phyloP scores from a whole-genome alignment of 129 eudicot genomes.

The Kitagawia praeruptora region DNA sequence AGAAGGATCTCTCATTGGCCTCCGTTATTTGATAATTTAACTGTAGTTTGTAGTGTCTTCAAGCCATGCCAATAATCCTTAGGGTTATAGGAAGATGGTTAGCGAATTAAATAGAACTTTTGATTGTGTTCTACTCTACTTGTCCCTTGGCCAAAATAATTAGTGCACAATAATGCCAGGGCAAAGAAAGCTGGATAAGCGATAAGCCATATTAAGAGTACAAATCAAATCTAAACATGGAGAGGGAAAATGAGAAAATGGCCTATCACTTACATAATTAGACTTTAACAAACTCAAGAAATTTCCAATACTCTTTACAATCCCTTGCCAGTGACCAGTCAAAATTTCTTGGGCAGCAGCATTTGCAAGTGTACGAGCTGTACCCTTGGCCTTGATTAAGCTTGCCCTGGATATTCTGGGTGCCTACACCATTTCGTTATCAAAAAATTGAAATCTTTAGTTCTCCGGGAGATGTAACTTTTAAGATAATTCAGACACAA shows the following conservation, averaged over 20 bases:
- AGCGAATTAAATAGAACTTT: not conserved
- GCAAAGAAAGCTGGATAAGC: not conserved
- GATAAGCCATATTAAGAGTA: not conserved
- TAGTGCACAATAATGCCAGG: not conserved
- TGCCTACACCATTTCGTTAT: constrained; percentile 45
- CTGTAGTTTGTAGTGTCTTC: not conserved
- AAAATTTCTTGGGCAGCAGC: constrained; percentile 88
- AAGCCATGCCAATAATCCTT: not conserved
- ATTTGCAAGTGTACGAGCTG: constrained; percentile 68
- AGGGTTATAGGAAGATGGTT: not conserved
- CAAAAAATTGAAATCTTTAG: constrained; percentile 1
- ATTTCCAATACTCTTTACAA: constrained; percentile 71
- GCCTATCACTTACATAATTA: constrained; percentile 49
- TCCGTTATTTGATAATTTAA: not conserved
- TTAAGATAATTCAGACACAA: not conserved
- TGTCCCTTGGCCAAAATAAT: not conserved
- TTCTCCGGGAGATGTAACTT: not conserved
- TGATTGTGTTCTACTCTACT: not conserved
- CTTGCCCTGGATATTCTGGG: constrained; percentile 91
- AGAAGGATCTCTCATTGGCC: not conserved
- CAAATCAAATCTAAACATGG: not conserved
- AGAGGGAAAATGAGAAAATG: not conserved
- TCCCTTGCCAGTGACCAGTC: constrained; percentile 95
- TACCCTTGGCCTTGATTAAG: constrained; percentile 68
- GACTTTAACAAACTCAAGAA: constrained; percentile 70